phyloP scores from a whole-genome alignment of 2,329 filamentous ascomycete species.

The Ophiocordyceps camponoti-saundersi region DNA sequence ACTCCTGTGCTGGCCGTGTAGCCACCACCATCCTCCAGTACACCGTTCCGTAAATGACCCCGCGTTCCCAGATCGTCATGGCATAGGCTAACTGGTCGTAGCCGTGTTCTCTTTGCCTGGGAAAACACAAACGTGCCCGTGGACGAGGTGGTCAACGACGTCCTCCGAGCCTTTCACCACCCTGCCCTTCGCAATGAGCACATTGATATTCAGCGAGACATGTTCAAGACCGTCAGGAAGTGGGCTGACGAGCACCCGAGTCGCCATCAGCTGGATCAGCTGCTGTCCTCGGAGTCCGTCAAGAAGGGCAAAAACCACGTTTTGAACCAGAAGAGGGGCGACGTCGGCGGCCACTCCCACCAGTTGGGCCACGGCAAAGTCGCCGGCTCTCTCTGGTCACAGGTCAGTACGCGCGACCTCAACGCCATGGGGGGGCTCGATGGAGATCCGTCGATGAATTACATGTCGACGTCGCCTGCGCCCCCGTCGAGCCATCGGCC shows the following conservation, averaged over 20 bases:
- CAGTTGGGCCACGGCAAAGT: constrained; percentile 38
- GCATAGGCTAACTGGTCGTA: constrained; percentile 9
- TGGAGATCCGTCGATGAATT: constrained; percentile 17
- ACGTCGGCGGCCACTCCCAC: constrained; percentile 10
- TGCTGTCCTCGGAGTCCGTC: constrained; percentile 75
- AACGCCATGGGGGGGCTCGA: constrained; percentile 34
- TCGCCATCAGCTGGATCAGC: constrained; percentile 48
- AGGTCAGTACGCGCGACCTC: constrained; percentile 42
- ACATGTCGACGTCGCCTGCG: constrained; percentile 21
- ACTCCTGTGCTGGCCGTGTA: constrained; percentile 59
- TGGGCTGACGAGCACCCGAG: constrained; percentile 62
- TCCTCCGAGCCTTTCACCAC: constrained; percentile 77
- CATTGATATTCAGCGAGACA: constrained; percentile 66
- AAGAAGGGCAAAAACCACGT: constrained; percentile 68
- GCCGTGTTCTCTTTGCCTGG: constrained; percentile 79
- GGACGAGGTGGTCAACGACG: constrained; percentile 68
- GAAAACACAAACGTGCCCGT: constrained; percentile 72
- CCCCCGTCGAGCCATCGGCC: constrained; percentile 13
- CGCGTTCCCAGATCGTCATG: too few relatives aligned
- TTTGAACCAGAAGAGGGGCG: constrained; percentile 15
- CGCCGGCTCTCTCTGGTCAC: constrained; percentile 40
- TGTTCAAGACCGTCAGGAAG: constrained; percentile 72
- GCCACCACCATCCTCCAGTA: constrained; percentile 70
- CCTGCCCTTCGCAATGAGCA: constrained; percentile 62
- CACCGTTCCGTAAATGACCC: constrained; percentile 48